These are phyloP conservation scores for Primulina tabacum DNA, from an alignment of 257 asterid genomes.

Conservation along the genomic window DNA sequence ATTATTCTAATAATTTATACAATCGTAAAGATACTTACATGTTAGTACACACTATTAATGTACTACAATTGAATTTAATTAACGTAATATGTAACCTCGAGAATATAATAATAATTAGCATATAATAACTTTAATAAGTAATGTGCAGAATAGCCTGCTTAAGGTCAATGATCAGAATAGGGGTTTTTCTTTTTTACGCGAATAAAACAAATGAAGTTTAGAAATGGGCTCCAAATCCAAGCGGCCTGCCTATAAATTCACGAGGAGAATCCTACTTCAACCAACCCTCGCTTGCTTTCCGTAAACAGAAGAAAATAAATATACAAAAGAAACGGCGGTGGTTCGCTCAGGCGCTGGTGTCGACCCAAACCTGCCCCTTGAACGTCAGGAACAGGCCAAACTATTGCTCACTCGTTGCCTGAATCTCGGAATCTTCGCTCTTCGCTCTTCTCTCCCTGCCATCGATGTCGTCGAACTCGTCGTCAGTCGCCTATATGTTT, in stretches of 20 bases:
- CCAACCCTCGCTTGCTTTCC: slow-evolving; percentile 1
- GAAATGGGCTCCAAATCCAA: background rate
- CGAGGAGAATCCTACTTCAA: background rate
- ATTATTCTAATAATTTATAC: too few species aligned
- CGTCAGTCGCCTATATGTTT: slow-evolving; percentile 16
- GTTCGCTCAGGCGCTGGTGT: slow-evolving; percentile 75
- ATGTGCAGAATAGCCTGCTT: too few species aligned
- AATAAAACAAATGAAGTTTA: too few species aligned
- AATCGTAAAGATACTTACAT: too few species aligned
- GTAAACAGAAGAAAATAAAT: background rate
- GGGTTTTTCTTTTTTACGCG: too few species aligned
- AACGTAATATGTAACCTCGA: too few species aligned
- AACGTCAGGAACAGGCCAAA: slow-evolving; percentile 83
- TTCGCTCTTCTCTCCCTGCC: slow-evolving; percentile 68
- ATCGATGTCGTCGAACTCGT: slow-evolving; percentile 91
- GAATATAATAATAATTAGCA: too few species aligned
- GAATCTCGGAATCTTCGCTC: slow-evolving; percentile 75
- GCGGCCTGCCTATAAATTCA: slow-evolving; percentile 25
- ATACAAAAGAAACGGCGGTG: background rate
- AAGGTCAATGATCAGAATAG: too few species aligned
- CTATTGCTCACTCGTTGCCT: slow-evolving; percentile 85
- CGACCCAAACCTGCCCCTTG: slow-evolving; percentile 81
- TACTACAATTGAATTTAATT: too few species aligned
- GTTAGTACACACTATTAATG: too few species aligned
- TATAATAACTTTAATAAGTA: too few species aligned